Base-by-base conservation (phyloP, 129 eudicot species). In the Flaveria linearis region DNA sequence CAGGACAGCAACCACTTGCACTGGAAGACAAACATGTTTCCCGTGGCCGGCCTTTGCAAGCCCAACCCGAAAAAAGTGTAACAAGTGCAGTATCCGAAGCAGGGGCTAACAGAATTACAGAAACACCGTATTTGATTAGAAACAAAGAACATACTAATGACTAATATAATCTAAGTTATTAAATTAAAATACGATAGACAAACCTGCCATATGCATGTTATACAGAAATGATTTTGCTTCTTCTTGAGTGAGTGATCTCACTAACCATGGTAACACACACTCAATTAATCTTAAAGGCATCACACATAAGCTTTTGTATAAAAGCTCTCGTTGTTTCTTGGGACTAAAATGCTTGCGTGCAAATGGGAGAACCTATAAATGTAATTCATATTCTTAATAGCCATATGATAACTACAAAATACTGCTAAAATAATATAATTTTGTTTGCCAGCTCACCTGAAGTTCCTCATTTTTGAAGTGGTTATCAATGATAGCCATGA, bases 61-160 rank as follows among this genome's bases (percentile, higher is more conserved):
- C 99, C 99, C 99, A 94, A 5, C 99, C 99, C 43, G 97, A 85
- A 76, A 94, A 94, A 68, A 94, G 92, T 16, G 99, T 94, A 33
- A 94, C 99, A 62, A 94, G 85, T 65, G 97, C 99, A 75, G 65
- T 52, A 75, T 94, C 99, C 30, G 90, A 83, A 25, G 88, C 90
- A 72, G 99, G 99, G 56, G 97, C 99, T 94, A 68, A 92, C 85
- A 77, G 61, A 73, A 42, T 94, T 53, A 92, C 85, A 77, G 56
- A 73, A 42, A 73, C 80, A 74, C 25, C 55, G 25, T 57, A 63
- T 36, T 33, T 72, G 69, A 62, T 69, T 70, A 68, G 77, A 23
- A 84, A 41, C 16, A 71, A 5, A n/a, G 9, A 70, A 26, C 72
- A 65, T 6, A 62, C 43, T 10, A 60, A 50, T 30, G 69, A 63